Base-by-base conservation (phyloP, 2,329 filamentous ascomycete species). In the Akanthomyces muscarius region DNA sequence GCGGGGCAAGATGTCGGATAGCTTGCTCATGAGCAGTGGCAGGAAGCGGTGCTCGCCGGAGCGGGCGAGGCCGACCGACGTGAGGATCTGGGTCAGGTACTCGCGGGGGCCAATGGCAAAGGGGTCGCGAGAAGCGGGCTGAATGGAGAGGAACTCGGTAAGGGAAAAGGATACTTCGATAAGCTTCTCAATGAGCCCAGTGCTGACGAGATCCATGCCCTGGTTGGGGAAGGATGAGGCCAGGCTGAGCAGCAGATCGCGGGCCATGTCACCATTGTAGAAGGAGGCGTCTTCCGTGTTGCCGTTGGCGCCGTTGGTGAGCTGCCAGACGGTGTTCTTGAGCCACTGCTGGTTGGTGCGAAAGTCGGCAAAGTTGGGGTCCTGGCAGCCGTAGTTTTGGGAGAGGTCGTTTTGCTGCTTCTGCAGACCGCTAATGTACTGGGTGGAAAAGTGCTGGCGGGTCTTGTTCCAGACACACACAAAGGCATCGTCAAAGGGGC, bases 181-280 rank as follows among this genome's bases (percentile, higher is more conserved):
- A 14, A 96, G 77, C 72, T 94, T 94, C 71, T 93, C 90, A 65
- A 95, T 86, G 74, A 96, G 74, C 30, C 89, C 89, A 45, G 90
- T 83, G 21, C 88, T 89, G 67, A 93, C 82, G 3, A 93, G 79
- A 66, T 94, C 90, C 78, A 92, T 88, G 50, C 87, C 86, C 67
- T 88, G 83, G 42, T 86, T 85, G 0, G 89, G 88, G 69, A 95
- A 89, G 60, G 89, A 85, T 18, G 86, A 85, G 5, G 89, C 87
- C 75, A 93, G 86, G 16, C 83, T 82, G 25, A 83, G 76, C 30
- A 90, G 70, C 8, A 91, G 70, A 63, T 91, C 87, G 52, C 82
- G 79, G 0, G 87, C 81, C 66, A 90, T 82, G 57, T 86, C 82
- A 23, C 87, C 78, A 4, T 87, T 83, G 67, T 87, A 89, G 65